Evolutionary conservation across 129 eudicot genomes (phyloP).

Genomic region (Flaveria bidentis): DNA sequence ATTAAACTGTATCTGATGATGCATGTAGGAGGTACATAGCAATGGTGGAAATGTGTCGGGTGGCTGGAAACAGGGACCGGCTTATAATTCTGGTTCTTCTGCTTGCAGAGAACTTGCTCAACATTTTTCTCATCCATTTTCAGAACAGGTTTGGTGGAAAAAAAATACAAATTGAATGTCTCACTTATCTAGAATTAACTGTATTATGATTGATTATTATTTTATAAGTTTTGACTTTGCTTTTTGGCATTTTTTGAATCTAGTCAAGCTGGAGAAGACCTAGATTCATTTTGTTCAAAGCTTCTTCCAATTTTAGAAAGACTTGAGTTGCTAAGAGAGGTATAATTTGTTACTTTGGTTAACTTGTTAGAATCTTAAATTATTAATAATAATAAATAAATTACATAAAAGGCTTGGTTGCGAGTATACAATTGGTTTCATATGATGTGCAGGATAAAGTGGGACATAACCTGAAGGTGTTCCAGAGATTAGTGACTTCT

Average conservation of each 20-base stretch:
- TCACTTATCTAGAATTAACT: background rate
- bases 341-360: slow-evolving; percentile 33
- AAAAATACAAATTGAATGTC: background rate
- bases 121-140: slow-evolving; percentile 81
- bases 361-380: background rate
- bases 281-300: slow-evolving; percentile 55
- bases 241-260: slow-evolving; percentile 41
- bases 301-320: slow-evolving; percentile 72
- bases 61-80: slow-evolving; percentile 71
- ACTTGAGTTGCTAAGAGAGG: slow-evolving; percentile 83
- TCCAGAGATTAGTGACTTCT: slow-evolving; percentile 67
- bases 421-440: background rate
- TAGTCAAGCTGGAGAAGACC: slow-evolving; percentile 43
- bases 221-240: background rate
- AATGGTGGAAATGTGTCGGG: slow-evolving; percentile 90
- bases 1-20: background rate
- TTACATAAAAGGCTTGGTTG: background rate
- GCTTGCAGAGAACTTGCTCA: slow-evolving; percentile 80
- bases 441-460: slow-evolving; percentile 66
- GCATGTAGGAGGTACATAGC: slow-evolving; percentile 80
- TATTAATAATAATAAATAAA: background rate
- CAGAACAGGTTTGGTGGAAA: slow-evolving; percentile 58
- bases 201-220: background rate
- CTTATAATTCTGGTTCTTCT: slow-evolving; percentile 70
- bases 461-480: slow-evolving; percentile 83